phyloP scores from a whole-genome alignment of 352 stramenopile genomes.

The Globisporangium cederbergense region DNA sequence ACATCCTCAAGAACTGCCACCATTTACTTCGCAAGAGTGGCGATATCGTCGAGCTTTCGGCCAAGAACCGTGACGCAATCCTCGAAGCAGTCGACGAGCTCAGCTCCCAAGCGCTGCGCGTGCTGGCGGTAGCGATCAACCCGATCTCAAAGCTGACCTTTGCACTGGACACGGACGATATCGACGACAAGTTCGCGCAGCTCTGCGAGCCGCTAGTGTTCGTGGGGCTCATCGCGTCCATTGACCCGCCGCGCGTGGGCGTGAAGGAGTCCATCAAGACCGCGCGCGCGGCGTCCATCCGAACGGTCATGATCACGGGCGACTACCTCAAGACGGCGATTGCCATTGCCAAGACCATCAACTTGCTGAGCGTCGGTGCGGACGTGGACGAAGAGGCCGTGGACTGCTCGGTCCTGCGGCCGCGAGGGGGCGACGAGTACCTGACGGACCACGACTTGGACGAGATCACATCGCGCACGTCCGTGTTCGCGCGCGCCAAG shows the following conservation, averaged over 20 bases:
- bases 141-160: conserved; percentile 19
- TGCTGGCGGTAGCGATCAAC: conserved; percentile 75
- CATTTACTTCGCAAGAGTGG: conserved; percentile 26
- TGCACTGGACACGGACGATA: conserved; percentile 21
- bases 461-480: conserved; percentile 14
- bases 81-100: conserved; percentile 30
- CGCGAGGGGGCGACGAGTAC: conserved; percentile 13
- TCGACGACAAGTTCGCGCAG: conserved; percentile 25
- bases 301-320: conserved; percentile 86
- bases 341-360: conserved; percentile 84
- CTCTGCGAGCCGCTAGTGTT: conserved; percentile 67
- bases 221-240: conserved; percentile 87
- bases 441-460: conserved; percentile 13
- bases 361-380: conserved; percentile 52
- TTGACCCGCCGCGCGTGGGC: conserved; percentile 41
- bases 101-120: conserved; percentile 43
- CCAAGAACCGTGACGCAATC: conserved; percentile 21
- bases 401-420: conserved; percentile 12
- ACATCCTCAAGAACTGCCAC: conserved; percentile 37
- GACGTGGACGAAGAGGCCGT: conserved; percentile 13
- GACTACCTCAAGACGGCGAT: conserved; percentile 91
- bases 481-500: conserved; percentile 12
- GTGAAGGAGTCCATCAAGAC: conserved; percentile 36
- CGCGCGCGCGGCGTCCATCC: conserved; percentile 31
- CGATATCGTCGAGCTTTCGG: conserved; percentile 21